Evolutionary conservation across 345 rosid species (phyloP), one percentile per base, ranked within the genome.

Genomic region (Ceriops tagal): DNA sequence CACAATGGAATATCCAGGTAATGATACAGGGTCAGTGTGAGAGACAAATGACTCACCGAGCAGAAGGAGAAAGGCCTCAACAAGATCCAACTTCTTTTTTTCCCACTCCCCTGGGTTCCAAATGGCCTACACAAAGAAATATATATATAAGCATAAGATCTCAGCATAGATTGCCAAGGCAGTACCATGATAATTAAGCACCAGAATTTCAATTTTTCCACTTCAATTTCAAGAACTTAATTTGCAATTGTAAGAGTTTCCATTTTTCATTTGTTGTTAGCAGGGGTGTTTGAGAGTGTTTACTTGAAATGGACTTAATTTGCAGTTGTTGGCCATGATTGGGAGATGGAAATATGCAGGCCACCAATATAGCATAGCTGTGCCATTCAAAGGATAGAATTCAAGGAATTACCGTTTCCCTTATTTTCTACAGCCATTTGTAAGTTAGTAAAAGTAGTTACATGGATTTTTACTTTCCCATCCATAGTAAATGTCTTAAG

Each of bases 61-160:
- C 30, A 83, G 39, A 65, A 81, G 84, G 58, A 64, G 76, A 71
- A 68, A 58, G 66, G 63, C 66, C 58, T 82, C 86, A 20, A 61
- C 30, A 31, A 77, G 72, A 68, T 73, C 84, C 52, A 79, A 72
- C 46, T 79, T 84, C 67, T 77, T 76, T 18, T 80, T 69, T 71
- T 68, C 83, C 70, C 73, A 52, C 71, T 74, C 74, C 61, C 69
- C 62, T 53, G 73, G 65, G 53, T 74, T 78, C 68, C 49, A 51
- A 22, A 77, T 69, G 61, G 70, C 76, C 86, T 82, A 37, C 20
- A 27, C 66, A 66, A 22, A 4, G 26, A 69, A 55, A 22, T 34
- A 34, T 7, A 43, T 13, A 43, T 11, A 3, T 2, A 43, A 43
- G 0, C 59, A 24, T 22, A 22, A 55, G 28, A 55, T 22, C 30